A percentile compares a stretch with the other conserved stretches of the same genome.
These are phyloP conservation scores for Trichoderma polysporum DNA, from an alignment of 2,329 filamentous ascomycete genomes.

Conservation along the genomic window DNA sequence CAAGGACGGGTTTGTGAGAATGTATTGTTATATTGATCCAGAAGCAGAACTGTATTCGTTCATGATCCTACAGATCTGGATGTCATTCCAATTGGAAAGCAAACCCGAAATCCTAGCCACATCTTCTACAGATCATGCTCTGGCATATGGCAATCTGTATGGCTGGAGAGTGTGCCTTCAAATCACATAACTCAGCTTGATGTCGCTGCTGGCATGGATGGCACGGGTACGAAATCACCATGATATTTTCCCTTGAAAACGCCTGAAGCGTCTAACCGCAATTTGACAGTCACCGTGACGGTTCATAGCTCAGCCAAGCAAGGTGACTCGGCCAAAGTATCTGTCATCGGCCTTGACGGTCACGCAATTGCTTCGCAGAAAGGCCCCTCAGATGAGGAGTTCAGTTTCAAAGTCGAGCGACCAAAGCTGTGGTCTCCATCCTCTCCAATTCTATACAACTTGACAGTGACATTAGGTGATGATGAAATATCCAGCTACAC, in stretches of 20 bases:
- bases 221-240: constrained; percentile 41
- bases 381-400: constrained; percentile 48
- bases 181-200: constrained; percentile 60
- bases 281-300: constrained; percentile 52
- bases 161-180: constrained; percentile 62
- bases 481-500: constrained; percentile 65
- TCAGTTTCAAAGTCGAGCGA: constrained; percentile 54
- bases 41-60: constrained; percentile 58
- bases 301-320: constrained; percentile 47
- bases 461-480: constrained; percentile 52
- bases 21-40: neutral
- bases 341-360: constrained; percentile 38
- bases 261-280: neutral
- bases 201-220: constrained; percentile 56
- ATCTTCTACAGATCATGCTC: constrained; percentile 74
- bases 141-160: constrained; percentile 74
- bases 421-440: constrained; percentile 65
- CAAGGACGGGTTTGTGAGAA: neutral
- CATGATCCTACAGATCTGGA: constrained; percentile 64
- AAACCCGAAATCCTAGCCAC: constrained; percentile 54
- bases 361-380: constrained; percentile 43
- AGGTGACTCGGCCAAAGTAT: constrained; percentile 37
- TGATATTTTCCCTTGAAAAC: neutral
- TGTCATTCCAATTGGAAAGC: constrained; percentile 66
- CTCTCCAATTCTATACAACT: constrained; percentile 62